phyloP scores from a whole-genome alignment of 768 basidiomycete species.

The Tulasnella sp. region DNA sequence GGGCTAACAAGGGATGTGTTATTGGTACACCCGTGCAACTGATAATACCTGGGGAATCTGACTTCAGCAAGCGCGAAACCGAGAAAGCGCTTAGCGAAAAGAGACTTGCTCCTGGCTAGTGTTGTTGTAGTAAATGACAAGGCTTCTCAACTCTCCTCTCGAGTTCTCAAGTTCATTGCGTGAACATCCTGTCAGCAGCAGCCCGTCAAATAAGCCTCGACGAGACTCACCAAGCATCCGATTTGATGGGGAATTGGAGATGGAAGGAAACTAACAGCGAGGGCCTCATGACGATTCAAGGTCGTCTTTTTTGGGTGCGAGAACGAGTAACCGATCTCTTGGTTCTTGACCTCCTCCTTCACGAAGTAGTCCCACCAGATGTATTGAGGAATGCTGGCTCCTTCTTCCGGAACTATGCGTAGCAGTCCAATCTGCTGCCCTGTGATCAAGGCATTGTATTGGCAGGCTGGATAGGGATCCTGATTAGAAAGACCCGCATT shows the following conservation, averaged over 20 bases:
- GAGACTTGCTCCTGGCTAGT: background rate
- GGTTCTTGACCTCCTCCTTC: no score
- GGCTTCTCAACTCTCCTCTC: background rate
- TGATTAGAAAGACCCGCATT: background rate
- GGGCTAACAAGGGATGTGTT: background rate
- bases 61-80: no score
- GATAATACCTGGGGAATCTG: background rate
- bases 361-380: background rate
- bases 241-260: background rate
- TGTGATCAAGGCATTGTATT: background rate
- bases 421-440: background rate
- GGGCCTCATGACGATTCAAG: background rate
- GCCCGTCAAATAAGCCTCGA: background rate
- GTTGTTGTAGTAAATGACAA: background rate
- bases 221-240: background rate
- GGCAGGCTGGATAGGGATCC: background rate
- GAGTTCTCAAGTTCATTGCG: background rate
- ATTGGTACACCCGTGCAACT: background rate
- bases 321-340: no score
- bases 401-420: background rate
- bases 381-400: background rate
- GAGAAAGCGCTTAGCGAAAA: background rate
- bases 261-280: background rate
- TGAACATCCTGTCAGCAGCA: background rate
- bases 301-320: background rate